A percentile compares a stretch with the other conserved stretches of the same genome.
These are phyloP conservation scores for Alternaria sp. DNA, from an alignment of 2,329 filamentous ascomycete genomes.

Conservation along the genomic window DNA sequence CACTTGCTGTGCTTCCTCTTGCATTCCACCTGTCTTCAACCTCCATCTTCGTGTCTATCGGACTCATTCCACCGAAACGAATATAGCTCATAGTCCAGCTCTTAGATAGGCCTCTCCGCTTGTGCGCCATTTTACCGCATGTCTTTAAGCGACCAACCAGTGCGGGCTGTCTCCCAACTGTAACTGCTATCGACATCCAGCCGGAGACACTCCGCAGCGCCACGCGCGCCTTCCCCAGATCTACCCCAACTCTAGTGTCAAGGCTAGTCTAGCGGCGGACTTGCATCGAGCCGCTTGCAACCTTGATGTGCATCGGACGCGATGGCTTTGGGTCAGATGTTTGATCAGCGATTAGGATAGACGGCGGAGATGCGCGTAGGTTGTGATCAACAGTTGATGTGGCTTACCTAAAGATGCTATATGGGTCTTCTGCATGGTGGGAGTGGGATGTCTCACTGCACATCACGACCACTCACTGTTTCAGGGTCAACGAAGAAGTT, in stretches of 20 bases:
- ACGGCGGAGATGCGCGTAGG: neutral
- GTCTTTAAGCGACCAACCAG: neutral
- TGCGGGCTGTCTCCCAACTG: neutral
- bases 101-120: neutral
- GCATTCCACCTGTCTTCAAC: neutral
- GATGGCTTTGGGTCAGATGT: neutral
- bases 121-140: neutral
- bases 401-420: neutral
- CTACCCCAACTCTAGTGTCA: neutral
- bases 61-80: neutral
- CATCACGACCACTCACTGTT: neutral
- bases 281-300: neutral
- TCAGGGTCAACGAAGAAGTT: neutral
- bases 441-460: fast-evolving
- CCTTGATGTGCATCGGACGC: neutral
- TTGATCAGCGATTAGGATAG: neutral
- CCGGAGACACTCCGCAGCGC: neutral
- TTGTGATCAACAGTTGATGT: neutral
- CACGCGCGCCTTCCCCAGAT: neutral
- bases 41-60: neutral
- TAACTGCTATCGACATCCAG: neutral
- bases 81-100: neutral
- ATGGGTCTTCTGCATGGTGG: no score
- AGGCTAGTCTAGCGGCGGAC: neutral
- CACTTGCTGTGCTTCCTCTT: neutral